Evolutionary conservation across 2,329 filamentous ascomycete genomes (phyloP), one percentile per base, ranked within the genome.

Genomic region (Orbilia oligospora): DNA sequence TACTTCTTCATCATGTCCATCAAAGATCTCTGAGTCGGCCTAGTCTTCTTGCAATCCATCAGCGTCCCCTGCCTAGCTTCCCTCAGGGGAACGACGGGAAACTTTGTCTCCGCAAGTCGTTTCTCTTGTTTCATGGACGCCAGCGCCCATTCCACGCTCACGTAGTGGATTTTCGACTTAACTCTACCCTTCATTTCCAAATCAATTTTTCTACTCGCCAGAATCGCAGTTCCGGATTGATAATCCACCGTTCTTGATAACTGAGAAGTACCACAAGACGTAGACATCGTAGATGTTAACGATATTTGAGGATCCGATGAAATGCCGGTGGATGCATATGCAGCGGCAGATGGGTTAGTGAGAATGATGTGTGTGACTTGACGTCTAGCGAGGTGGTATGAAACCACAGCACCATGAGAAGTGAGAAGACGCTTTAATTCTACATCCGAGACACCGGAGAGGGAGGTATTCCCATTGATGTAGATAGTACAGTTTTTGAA

Each of bases 351-450:
- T 24, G 75, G 68, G 22, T 69, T 49, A 33, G 75, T 93, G 5
- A 97, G 84, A 71, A 97, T 91, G 79, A 97, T 92, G 84, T 97
- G 94, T 38, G 94, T 97, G 81, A 97, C 93, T 64, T 88, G 88
- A 44, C 90, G 88, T 53, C 93, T 89, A 9, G 89, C 91, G 9
- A 97, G 88, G 75, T 90, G 87, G 41, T 93, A 88, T 2, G 92
- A 91, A 81, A 93, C 87, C 49, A 85, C 87, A 0, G 90, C 95
- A 20, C 94, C 95, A 83, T 97, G 90, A 71, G 90, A 87, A 4
- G 88, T 89, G 44, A 97, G 88, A 16, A 97, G 84, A 70, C 91
- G 90, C 86, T 96, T 97, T 72, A 97, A 88, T 83, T 89, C 92
- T 85, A 97, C 92, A 84, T 97, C 94, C 14, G 93, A 97, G 79